Conservation (phyloP, 169 alveolate species). For the Plasmodium malariae region DNA sequence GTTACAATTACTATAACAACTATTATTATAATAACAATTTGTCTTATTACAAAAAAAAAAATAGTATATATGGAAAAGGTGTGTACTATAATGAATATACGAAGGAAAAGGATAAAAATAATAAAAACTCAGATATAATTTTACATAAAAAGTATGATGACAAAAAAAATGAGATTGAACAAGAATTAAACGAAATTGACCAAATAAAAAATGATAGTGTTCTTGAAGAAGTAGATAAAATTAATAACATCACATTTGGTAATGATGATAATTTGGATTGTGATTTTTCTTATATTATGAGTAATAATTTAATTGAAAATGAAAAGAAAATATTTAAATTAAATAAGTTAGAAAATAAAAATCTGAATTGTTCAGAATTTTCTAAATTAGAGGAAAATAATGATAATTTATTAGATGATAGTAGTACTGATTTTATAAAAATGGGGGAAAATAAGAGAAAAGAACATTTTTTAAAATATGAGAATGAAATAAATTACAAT, state of each 20-base stretch:
- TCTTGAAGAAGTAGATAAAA: conserved; percentile 65
- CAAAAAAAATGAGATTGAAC: conserved; percentile 5
- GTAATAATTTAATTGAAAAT: conserved; percentile 70
- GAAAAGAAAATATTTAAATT: conserved; percentile 74
- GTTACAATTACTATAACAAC: conserved; percentile 18
- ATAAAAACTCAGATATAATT: neutral
- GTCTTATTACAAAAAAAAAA: conserved; percentile 29
- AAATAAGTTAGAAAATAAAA: conserved; percentile 18
- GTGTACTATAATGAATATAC: conserved; percentile 46
- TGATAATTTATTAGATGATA: neutral
- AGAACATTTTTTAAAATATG: neutral
- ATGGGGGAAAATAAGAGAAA: neutral
- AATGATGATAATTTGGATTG: conserved; percentile 38
- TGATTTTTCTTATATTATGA: conserved; percentile 54
- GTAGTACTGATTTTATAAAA: neutral
- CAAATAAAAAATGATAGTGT: conserved; percentile 38
- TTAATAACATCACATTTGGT: conserved; percentile 69
- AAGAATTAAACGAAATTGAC: neutral
- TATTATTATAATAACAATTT: conserved; percentile 15
- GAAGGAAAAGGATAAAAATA: conserved; percentile 21
- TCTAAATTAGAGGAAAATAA: neutral
- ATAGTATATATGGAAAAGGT: conserved; percentile 21
- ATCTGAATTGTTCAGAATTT: conserved; percentile 21
- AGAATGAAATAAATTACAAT: neutral
- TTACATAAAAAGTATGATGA: conserved; percentile 1